Percentiles rank a stretch among this genome's conserved stretches.
phyloP scores from a whole-genome alignment of 768 basidiomycete species.

The Collybia mongolica region DNA sequence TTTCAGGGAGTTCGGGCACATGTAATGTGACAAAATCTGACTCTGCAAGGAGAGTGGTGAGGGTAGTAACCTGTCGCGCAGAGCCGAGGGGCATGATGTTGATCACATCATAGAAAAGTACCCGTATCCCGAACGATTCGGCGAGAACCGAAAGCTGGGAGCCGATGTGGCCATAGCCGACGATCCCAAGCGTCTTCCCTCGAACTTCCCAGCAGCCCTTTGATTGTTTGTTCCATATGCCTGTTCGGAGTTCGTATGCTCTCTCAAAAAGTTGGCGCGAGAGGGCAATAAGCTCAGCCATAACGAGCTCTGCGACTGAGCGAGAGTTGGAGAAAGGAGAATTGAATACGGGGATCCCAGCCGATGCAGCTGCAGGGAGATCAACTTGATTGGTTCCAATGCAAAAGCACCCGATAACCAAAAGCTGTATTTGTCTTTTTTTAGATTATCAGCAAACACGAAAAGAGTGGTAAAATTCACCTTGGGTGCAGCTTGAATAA shows the following conservation, averaged over 20 bases:
- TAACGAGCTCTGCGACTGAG: constrained; percentile 97
- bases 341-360: constrained; percentile 98
- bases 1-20: constrained; percentile 95
- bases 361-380: constrained; percentile 73
- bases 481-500: constrained; percentile 85
- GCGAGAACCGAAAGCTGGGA: constrained; percentile 95
- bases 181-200: constrained; percentile 96
- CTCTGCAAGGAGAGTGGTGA: constrained; percentile 67
- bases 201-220: constrained; percentile 98
- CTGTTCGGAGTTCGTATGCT: constrained; percentile 80
- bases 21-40: constrained; percentile 96
- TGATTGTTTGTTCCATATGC: constrained; percentile 98
- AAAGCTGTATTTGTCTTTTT: constrained; percentile 52
- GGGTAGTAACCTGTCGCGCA: constrained; percentile 84
- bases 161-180: constrained; percentile 99
- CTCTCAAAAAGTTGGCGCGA: constrained; percentile 94
- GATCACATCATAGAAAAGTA: constrained; percentile 92
- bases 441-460: not conserved
- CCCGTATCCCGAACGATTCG: constrained; percentile 93
- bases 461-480: constrained; percentile 37
- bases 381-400: constrained; percentile 99
- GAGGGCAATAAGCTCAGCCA: constrained; percentile 89
- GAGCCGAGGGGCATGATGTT: constrained; percentile 98
- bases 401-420: constrained; percentile 98
- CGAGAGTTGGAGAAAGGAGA: constrained; percentile 99